These are phyloP conservation scores for Spiraea crenata DNA, from an alignment of 331 rosid species.

Conservation along the genomic window DNA sequence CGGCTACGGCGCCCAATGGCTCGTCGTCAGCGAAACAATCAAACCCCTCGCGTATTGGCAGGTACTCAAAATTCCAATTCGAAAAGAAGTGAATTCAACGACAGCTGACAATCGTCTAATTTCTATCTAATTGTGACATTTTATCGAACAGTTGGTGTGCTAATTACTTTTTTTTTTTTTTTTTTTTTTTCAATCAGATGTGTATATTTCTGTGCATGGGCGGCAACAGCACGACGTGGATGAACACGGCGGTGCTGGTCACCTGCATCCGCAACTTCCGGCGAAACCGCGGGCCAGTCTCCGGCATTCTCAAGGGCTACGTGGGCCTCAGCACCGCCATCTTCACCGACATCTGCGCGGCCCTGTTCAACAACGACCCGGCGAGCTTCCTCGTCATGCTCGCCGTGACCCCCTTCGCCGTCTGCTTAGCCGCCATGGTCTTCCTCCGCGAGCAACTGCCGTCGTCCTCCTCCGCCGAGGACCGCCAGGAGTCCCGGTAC, in stretches of 20 bases:
- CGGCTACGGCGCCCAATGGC: conserved; percentile 95
- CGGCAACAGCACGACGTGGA: conserved; percentile 96
- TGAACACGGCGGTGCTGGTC: conserved; percentile 91
- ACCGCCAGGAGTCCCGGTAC: conserved; percentile 50
- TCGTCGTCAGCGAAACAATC: conserved; percentile 67
- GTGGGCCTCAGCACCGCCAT: conserved; percentile 92
- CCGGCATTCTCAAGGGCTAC: conserved; percentile 86
- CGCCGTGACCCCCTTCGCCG: conserved; percentile 57
- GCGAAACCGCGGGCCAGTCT: conserved; percentile 77
- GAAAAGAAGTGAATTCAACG: no score
- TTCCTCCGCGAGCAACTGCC: conserved; percentile 76
- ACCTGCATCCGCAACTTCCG: conserved; percentile 80
- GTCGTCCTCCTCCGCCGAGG: conserved; percentile 28
- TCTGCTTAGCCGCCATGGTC: conserved; percentile 64
- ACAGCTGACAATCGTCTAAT: no score
- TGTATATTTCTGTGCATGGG: conserved; percentile 85
- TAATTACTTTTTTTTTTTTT: neutral
- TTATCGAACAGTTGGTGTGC: neutral
- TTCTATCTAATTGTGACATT: neutral
- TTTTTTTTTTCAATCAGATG: conserved; percentile 45
- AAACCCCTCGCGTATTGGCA: conserved; percentile 83
- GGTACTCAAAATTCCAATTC: conserved; percentile 29
- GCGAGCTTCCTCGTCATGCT: conserved; percentile 72
- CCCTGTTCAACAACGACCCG: conserved; percentile 59
- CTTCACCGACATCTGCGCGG: conserved; percentile 74